Evolutionary conservation across 768 basidiomycete species (phyloP).

Genomic region (Omphalotus guepiniiformis): DNA sequence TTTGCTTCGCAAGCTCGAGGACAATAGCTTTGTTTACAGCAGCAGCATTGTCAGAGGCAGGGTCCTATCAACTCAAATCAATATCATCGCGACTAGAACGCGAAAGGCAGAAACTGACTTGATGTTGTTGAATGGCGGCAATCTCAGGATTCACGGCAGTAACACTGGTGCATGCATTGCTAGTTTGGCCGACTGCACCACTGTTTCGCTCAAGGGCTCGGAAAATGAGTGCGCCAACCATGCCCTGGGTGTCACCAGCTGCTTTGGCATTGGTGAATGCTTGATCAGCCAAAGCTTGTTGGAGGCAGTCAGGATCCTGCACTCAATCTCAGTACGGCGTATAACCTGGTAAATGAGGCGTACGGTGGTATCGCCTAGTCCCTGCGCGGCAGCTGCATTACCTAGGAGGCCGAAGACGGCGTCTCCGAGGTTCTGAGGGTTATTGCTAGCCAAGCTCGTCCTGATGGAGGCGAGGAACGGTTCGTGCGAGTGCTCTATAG

Average conservation of each 20-base stretch:
- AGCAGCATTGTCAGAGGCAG: constrained; percentile 54
- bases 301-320: constrained; percentile 57
- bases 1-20: constrained; percentile 61
- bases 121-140: constrained; percentile 60
- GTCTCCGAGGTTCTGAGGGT: constrained; percentile 56
- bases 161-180: constrained; percentile 48
- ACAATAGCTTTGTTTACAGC: constrained; percentile 60
- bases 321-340: no score
- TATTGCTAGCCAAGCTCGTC: constrained; percentile 45
- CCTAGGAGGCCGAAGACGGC: constrained; percentile 62
- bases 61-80: constrained; percentile 37
- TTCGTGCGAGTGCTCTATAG: constrained; percentile 62
- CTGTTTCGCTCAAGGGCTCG: constrained; percentile 67
- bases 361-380: constrained; percentile 37
- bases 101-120: constrained; percentile 32
- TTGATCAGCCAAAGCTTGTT: constrained; percentile 62
- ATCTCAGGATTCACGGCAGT: constrained; percentile 61
- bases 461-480: constrained; percentile 49
- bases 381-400: constrained; percentile 54
- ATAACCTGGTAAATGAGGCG: no score
- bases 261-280: constrained; percentile 74
- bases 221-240: constrained; percentile 56
- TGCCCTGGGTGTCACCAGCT: constrained; percentile 49
- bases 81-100: constrained; percentile 55
- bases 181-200: constrained; percentile 43